Evolutionary conservation across 139 green algal species (phyloP).

Genomic region (Monoraphidium neglectum): DNA sequence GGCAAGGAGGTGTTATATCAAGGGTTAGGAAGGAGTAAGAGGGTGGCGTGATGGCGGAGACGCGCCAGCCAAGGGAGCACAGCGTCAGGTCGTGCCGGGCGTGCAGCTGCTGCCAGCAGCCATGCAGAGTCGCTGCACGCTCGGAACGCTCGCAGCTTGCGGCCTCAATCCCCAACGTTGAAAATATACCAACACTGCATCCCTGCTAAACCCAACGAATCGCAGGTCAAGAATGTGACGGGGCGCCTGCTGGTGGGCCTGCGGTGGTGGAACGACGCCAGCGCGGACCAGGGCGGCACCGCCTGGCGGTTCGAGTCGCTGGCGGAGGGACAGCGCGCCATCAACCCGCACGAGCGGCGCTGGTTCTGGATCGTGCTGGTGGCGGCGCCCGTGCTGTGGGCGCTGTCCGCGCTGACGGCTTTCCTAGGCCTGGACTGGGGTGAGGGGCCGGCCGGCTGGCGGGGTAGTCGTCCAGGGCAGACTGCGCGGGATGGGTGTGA

Average conservation of each 20-base stretch:
- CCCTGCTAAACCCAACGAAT: not conserved
- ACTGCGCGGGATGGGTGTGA: too few relatives aligned
- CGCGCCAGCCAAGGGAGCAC: too few relatives aligned
- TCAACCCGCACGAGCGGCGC: slow-evolving; percentile 72
- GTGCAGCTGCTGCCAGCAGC: too few relatives aligned
- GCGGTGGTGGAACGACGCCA: slow-evolving; percentile 95
- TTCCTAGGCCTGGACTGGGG: slow-evolving; percentile 71
- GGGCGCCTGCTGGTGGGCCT: slow-evolving; percentile 92
- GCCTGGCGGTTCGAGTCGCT: slow-evolving; percentile 92
- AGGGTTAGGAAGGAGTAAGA: too few relatives aligned
- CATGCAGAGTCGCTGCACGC: too few relatives aligned
- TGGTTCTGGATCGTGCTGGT: slow-evolving; percentile 81
- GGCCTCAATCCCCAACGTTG: too few relatives aligned
- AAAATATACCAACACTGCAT: too few relatives aligned
- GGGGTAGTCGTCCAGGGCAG: not conserved
- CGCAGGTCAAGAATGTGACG: slow-evolving; percentile 93
- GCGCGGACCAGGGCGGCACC: slow-evolving; percentile 81
- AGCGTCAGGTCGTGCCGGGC: too few relatives aligned
- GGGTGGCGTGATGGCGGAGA: too few relatives aligned
- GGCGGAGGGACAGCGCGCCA: slow-evolving; percentile 60
- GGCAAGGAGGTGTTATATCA: too few relatives aligned
- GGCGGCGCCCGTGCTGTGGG: slow-evolving; percentile 60
- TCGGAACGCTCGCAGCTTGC: too few relatives aligned
- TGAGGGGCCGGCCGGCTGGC: slow-evolving; percentile 28
- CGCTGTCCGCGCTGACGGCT: slow-evolving; percentile 61